Evolutionary conservation across 306 rosid species (phyloP).

Genomic region (Fagus crenata): DNA sequence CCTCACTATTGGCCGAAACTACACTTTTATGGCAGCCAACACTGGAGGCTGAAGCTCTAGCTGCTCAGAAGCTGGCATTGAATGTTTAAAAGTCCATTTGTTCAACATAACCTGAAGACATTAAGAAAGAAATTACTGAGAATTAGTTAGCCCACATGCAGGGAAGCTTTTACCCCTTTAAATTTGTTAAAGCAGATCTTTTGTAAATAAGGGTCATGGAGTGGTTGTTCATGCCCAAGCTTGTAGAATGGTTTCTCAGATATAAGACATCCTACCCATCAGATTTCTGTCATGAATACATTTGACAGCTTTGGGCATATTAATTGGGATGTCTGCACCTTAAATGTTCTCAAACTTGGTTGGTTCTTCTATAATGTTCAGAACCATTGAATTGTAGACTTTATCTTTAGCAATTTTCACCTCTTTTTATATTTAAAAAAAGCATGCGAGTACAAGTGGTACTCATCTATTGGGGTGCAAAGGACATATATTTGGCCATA

Average conservation of each 20-base stretch:
- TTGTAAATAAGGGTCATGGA: conserved; percentile 45
- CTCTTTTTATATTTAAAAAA: not conserved
- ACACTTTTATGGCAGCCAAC: conserved; percentile 91
- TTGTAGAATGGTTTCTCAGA: conserved; percentile 37
- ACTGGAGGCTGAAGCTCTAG: conserved; percentile 97
- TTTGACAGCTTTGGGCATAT: conserved; percentile 33
- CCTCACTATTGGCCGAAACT: conserved; percentile 76
- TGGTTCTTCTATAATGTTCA: not conserved
- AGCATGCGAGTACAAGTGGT: not conserved
- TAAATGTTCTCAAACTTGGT: not conserved
- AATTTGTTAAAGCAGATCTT: conserved; percentile 48
- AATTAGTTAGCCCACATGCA: conserved; percentile 13
- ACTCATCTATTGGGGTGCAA: not conserved
- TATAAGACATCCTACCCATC: conserved; percentile 36
- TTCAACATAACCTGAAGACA: conserved; percentile 27
- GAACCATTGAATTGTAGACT: not conserved
- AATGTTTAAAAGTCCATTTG: conserved; percentile 56
- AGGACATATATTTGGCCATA: not conserved
- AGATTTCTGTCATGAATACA: conserved; percentile 16
- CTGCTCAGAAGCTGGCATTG: conserved; percentile 81
- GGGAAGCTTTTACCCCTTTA: conserved; percentile 36
- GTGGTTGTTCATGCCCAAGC: conserved; percentile 34
- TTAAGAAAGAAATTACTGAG: conserved; percentile 10
- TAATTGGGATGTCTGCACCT: conserved; percentile 23
- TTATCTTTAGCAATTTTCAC: not conserved